Percentiles rank a stretch among this genome's conserved stretches.
Conservation (phyloP, 192 early-diverging fungal species). For the Diversispora epigaea region DNA sequence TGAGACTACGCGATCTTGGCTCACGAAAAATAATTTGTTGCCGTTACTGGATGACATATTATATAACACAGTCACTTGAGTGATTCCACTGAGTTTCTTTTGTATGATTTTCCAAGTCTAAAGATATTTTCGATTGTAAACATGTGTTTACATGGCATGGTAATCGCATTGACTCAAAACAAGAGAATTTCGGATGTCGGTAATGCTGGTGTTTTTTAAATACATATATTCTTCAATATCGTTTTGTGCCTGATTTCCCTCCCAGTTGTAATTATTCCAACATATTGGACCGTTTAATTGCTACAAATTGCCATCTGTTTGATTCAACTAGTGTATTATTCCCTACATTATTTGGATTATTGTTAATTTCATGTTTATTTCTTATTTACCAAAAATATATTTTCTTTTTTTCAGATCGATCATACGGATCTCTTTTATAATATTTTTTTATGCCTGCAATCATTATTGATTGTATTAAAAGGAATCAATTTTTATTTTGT, state of each 20-base stretch:
- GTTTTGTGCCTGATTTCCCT: constrained; percentile 1
- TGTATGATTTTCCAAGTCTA: not conserved
- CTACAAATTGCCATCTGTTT: not conserved
- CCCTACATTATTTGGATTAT: not conserved
- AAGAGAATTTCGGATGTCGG: not conserved
- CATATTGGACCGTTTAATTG: not conserved
- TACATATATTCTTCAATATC: not conserved
- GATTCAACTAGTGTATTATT: not conserved
- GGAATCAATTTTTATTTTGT: too few species aligned
- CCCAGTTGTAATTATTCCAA: not conserved
- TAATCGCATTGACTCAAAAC: not conserved
- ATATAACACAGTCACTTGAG: constrained; percentile 23
- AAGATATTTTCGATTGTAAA: not conserved
- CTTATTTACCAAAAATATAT: too few species aligned
- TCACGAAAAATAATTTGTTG: not conserved
- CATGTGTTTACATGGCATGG: not conserved
- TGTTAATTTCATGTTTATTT: not conserved
- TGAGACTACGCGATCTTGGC: not conserved
- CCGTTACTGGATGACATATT: constrained; percentile 30
- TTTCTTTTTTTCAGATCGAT: not conserved
- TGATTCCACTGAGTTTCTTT: constrained; percentile 18
- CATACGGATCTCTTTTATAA: not conserved
- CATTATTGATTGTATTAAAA: constrained; percentile 8
- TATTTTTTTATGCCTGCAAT: not conserved
- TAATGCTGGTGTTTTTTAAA: not conserved